Base-by-base conservation (phyloP, 495 filamentous ascomycete species). In the Halenospora varia region DNA sequence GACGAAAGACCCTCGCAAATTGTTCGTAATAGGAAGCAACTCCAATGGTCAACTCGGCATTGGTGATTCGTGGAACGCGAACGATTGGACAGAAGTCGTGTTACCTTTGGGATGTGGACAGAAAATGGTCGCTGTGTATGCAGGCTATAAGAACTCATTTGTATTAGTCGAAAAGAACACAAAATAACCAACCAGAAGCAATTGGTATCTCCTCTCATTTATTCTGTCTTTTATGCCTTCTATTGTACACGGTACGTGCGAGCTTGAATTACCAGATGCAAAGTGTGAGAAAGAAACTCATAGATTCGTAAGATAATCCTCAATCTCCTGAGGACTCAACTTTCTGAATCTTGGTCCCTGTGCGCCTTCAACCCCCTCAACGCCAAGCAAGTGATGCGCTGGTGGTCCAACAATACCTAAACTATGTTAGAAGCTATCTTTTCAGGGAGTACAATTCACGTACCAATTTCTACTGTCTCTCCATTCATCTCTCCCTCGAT, bases 401-500 rank as follows among this genome's bases (percentile, higher is more conserved):
- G 94, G 94, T 26, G 91, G 89, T 17, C 94, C 94, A 64, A 98
- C 91, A 65, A 98, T 97, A 56, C 92, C 92, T 94, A 57, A 13
- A 47, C 48, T 15, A 15, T 57, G 70, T 82, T 71, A 80, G n/a
- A n/a, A n/a, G 71, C 47, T 68, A 59, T 18, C 44, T 24, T 11
- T 54, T 18, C n/a, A n/a, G n/a, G n/a, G n/a, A n/a, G n/a, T n/a
- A n/a, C n/a, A n/a, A n/a, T n/a, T n/a, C n/a, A 64, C 87, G 74
- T 68, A 93, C 93, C 93, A 66, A 99, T 96, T 78, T 99, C 94
- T 64, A 99, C 93, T 41, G 94, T 97, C 73, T 97, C 95, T 49
- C 94, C 94, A 67, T 90, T 97, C 94, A 97, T 97, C 76, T 98
- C 94, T 22, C 94, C 94, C 73, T 97, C 94, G 63, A 97, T 97